Base-by-base conservation (phyloP, 2,329 filamentous ascomycete genomes). In the Fusarium sp. region DNA sequence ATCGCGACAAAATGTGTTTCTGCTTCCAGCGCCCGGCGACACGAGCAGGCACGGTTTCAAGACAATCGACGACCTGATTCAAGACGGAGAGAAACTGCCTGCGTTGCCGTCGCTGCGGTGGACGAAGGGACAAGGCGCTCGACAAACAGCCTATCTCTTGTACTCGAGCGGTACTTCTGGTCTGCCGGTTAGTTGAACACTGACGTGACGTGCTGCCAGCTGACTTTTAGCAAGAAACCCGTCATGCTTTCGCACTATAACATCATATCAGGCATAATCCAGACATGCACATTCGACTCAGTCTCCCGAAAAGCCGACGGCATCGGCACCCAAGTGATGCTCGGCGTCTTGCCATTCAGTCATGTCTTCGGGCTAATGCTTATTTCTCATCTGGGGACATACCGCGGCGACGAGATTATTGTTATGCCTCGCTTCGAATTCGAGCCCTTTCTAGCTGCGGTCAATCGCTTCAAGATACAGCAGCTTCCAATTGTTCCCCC, bases 161-260 rank as follows among this genome's bases (percentile, higher is more conserved):
- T 95, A 94, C 80, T 94, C 92, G 0, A 94, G 91, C 77, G 93
- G 93, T 5, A 96, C 93, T 2, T 94, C 92, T 12, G 93, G 93
- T 2, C 81, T 95, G 30, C 93, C 93, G n/a, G 91, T 92, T 84
- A 70, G 30, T 25, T 9, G 12, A 4, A 21, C 16, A 18, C 30
- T 5, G 3, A 7, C 3, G 21, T 1, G 18, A 4, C 8, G 13
- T 10, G 13, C 13, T 3, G 3, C 7, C 12, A 33, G 3, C 49
- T 69, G 15, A 59, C 25, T 42, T 6, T 56, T 9, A 1, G 13
- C 4, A 93, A 93, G 89, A 94, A 94, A 91, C 93, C 93, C 38
- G 93, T 95, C 52, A 95, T 93, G 91, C 92, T 95, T 63, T 93
- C 92, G 3, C 93, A 96, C 79, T 83, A 85, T n/a, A 96, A 95